A percentile compares a stretch with the other conserved stretches of the same genome.
phyloP scores from a whole-genome alignment of 2,329 filamentous ascomycete species.

The Dendryphion nanum region DNA sequence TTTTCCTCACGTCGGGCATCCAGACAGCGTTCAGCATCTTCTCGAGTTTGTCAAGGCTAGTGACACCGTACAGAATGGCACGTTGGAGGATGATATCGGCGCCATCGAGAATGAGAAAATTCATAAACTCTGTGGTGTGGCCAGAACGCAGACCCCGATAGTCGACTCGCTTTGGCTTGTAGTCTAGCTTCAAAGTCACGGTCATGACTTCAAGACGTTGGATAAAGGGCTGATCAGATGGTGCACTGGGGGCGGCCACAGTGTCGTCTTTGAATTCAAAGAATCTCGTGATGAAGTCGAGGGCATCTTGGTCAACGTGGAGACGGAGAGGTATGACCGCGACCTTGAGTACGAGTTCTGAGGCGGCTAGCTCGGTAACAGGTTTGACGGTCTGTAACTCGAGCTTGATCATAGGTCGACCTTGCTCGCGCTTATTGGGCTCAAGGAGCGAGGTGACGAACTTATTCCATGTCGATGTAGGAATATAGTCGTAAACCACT shows the following conservation, averaged over 20 bases:
- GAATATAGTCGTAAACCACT: slow-evolving; percentile 90
- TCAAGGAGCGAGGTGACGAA: slow-evolving; percentile 93
- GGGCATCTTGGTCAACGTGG: slow-evolving; percentile 94
- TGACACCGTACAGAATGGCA: slow-evolving; percentile 88
- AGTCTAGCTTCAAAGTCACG: slow-evolving; percentile 83
- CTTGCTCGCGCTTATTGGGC: slow-evolving; percentile 80
- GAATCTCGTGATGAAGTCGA: slow-evolving; percentile 96
- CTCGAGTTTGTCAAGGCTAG: slow-evolving; percentile 86
- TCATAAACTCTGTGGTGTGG: slow-evolving; percentile 97
- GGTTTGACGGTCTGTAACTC: slow-evolving; percentile 88
- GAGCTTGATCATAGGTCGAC: slow-evolving; percentile 84
- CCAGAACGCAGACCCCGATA: slow-evolving; percentile 90
- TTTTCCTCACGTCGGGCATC: slow-evolving; percentile 88
- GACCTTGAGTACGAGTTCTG: slow-evolving; percentile 78
- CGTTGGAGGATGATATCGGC: slow-evolving; percentile 83
- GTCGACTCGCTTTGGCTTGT: slow-evolving; percentile 97
- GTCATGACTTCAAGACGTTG: slow-evolving; percentile 86
- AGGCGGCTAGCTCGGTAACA: slow-evolving; percentile 76
- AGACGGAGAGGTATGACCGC: slow-evolving; percentile 80
- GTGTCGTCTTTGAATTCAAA: slow-evolving; percentile 94
- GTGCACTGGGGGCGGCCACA: slow-evolving; percentile 49
- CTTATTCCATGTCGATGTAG: slow-evolving; percentile 96
- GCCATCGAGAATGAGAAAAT: slow-evolving; percentile 89
- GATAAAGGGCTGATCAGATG: slow-evolving; percentile 78
- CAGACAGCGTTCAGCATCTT: slow-evolving; percentile 92